Evolutionary conservation across 2,329 filamentous ascomycete species (phyloP).

Genomic region (Cladophialophora bantiana): DNA sequence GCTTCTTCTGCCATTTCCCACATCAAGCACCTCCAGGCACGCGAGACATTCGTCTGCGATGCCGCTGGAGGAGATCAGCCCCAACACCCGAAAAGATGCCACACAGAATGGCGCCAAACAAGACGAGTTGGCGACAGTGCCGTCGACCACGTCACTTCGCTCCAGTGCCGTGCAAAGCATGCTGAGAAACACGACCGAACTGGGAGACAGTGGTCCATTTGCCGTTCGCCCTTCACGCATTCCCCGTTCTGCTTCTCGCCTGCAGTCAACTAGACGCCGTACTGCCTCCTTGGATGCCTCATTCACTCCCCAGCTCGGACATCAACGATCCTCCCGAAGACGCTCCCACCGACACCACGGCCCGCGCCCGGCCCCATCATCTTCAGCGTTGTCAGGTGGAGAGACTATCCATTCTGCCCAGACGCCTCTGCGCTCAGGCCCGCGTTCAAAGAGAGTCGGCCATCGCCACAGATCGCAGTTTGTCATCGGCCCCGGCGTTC

Average conservation of each 20-base stretch:
- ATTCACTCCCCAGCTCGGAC: slow-evolving; percentile 29
- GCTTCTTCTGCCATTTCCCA: neutral
- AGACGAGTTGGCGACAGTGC: slow-evolving; percentile 9
- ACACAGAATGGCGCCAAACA: slow-evolving; percentile 21
- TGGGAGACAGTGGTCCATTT: slow-evolving; percentile 69
- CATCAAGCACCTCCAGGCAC: slow-evolving; percentile 8
- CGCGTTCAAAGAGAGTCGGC: slow-evolving; percentile 32
- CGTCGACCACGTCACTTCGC: slow-evolving; percentile 27
- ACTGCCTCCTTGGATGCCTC: slow-evolving; percentile 36
- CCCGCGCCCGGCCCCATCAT: slow-evolving; percentile 31
- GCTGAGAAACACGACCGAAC: slow-evolving; percentile 71
- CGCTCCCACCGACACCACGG: slow-evolving; percentile 30
- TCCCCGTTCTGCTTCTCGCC: slow-evolving; percentile 45
- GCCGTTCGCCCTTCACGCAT: slow-evolving; percentile 58
- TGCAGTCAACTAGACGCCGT: slow-evolving; percentile 30
- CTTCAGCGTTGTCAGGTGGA: slow-evolving; percentile 34
- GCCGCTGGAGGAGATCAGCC: slow-evolving; percentile 37
- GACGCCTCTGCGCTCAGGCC: slow-evolving; percentile 28
- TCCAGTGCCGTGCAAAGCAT: slow-evolving; percentile 68
- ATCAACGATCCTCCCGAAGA: slow-evolving; percentile 27
- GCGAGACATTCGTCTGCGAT: slow-evolving; percentile 26
- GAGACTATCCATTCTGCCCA: slow-evolving; percentile 33
- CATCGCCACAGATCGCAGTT: slow-evolving; percentile 25
- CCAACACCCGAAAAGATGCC: slow-evolving; percentile 32
- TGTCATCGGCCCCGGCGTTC: slow-evolving; percentile 15